A percentile compares a stretch with the other conserved stretches of the same genome.
These are phyloP conservation scores for Coemansia sp. DNA, from an alignment of 371 early-diverging fungal species.

Conservation along the genomic window DNA sequence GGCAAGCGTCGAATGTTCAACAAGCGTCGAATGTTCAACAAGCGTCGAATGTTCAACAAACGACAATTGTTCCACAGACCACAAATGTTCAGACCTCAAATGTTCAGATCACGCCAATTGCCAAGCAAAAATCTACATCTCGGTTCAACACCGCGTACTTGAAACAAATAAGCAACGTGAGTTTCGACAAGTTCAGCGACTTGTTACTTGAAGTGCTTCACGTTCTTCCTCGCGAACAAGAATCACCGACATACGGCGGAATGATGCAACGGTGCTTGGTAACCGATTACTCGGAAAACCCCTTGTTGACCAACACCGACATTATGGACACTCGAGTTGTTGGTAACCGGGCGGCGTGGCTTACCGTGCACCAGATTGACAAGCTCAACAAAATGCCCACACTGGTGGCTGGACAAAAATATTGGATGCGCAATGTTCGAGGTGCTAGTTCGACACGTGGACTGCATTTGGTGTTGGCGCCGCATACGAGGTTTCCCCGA, in stretches of 20 bases:
- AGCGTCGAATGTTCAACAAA: too few relatives aligned
- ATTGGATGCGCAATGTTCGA: constrained; percentile 8
- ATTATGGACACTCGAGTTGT: background rate
- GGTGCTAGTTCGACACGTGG: background rate
- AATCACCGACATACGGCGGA: background rate
- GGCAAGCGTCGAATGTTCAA: background rate
- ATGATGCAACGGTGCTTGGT: constrained; percentile 10
- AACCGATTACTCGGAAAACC: constrained; percentile 6
- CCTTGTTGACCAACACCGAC: background rate
- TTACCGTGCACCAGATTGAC: constrained; percentile 9
- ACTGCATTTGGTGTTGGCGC: background rate
- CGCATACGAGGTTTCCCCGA: background rate
- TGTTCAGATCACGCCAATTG: background rate
- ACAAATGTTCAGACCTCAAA: too few relatives aligned
- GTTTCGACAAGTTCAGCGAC: background rate
- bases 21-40: background rate
- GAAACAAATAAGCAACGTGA: background rate
- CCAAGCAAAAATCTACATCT: background rate
- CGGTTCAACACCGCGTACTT: background rate
- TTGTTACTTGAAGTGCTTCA: constrained; percentile 2
- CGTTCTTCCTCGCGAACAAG: background rate
- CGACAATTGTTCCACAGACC: background rate
- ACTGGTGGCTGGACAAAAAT: background rate
- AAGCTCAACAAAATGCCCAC: constrained; percentile 8
- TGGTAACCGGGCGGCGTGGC: constrained; percentile 7